Evolutionary conservation across 495 filamentous ascomycete genomes (phyloP).

Genomic region (Friedmanniomyces endolithicus): DNA sequence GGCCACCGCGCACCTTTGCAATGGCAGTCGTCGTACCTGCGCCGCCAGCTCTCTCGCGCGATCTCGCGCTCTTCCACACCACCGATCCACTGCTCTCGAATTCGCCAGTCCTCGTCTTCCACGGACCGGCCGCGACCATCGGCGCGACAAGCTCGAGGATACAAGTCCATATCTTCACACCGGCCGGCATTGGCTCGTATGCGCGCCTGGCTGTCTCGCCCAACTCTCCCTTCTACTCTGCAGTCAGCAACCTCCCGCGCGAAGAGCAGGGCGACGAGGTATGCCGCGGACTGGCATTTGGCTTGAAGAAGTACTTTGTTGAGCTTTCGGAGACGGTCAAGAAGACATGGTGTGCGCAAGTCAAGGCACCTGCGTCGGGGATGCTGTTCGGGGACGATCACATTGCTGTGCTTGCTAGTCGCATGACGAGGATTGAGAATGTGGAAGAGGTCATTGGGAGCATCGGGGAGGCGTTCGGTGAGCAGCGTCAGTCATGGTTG

Average conservation of each 20-base stretch:
- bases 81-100: constrained; percentile 65
- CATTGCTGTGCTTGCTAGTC: constrained; percentile 75
- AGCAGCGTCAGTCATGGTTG: constrained; percentile 66
- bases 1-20: constrained; percentile 17
- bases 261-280: constrained; percentile 90
- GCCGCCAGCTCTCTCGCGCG: constrained; percentile 53
- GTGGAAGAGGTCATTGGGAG: constrained; percentile 55
- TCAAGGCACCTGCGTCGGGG: constrained; percentile 44
- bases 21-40: constrained; percentile 58
- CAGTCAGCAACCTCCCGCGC: constrained; percentile 80
- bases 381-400: constrained; percentile 81
- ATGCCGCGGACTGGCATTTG: constrained; percentile 78
- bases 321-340: constrained; percentile 71
- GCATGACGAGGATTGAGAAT: constrained; percentile 68
- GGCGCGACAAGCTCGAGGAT: constrained; percentile 81
- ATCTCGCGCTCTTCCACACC: constrained; percentile 69
- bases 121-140: constrained; percentile 72
- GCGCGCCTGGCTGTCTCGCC: constrained; percentile 84
- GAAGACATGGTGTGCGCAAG: constrained; percentile 35
- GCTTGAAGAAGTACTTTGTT: constrained; percentile 81
- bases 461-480: constrained; percentile 58
- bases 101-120: constrained; percentile 64
- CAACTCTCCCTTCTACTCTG: constrained; percentile 85
- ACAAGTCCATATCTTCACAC: constrained; percentile 80
- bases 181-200: constrained; percentile 77